These are phyloP conservation scores for Suillus luteus DNA, from an alignment of 768 basidiomycete species.

Conservation along the genomic window DNA sequence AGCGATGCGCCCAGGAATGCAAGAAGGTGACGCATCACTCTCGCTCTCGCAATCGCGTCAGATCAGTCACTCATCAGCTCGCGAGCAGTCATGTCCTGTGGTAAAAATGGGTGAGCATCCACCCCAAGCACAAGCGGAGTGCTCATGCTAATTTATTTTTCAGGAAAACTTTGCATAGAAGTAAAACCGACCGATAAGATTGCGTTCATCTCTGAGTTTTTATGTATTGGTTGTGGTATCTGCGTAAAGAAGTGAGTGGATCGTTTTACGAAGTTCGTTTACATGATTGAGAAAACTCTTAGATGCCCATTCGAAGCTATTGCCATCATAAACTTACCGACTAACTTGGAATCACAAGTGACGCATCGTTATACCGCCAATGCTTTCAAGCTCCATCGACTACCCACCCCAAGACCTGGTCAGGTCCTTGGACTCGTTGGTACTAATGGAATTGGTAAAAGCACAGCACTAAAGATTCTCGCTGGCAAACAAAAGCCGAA, in stretches of 20 bases:
- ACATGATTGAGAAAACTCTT: slow-evolving; percentile 11
- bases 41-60: neutral
- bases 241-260: slow-evolving; percentile 93
- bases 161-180: slow-evolving; percentile 98
- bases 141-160: neutral
- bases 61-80: slow-evolving; percentile 16
- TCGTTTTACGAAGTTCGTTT: neutral
- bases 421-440: slow-evolving; percentile 99
- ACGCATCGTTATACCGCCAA: slow-evolving; percentile 99
- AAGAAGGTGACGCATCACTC: slow-evolving; percentile 67
- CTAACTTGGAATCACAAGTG: slow-evolving; percentile 93
- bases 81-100: slow-evolving; percentile 84
- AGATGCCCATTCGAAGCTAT: slow-evolving; percentile 99
- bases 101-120: slow-evolving; percentile 85
- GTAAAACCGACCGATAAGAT: slow-evolving; percentile 96
- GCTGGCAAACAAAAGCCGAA: slow-evolving; percentile 98
- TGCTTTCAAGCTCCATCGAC: slow-evolving; percentile 97
- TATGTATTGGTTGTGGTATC: slow-evolving; percentile 99
- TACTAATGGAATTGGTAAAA: slow-evolving; percentile 99
- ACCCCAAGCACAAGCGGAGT: neutral
- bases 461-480: slow-evolving; percentile 94
- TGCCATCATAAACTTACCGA: slow-evolving; percentile 97
- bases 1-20: slow-evolving; percentile 96
- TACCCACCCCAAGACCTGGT: slow-evolving; percentile 95
- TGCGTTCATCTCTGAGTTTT: slow-evolving; percentile 97